These are phyloP conservation scores for Myxozyma nipponensis DNA, from an alignment of 805 yeast species.

Conservation along the genomic window DNA sequence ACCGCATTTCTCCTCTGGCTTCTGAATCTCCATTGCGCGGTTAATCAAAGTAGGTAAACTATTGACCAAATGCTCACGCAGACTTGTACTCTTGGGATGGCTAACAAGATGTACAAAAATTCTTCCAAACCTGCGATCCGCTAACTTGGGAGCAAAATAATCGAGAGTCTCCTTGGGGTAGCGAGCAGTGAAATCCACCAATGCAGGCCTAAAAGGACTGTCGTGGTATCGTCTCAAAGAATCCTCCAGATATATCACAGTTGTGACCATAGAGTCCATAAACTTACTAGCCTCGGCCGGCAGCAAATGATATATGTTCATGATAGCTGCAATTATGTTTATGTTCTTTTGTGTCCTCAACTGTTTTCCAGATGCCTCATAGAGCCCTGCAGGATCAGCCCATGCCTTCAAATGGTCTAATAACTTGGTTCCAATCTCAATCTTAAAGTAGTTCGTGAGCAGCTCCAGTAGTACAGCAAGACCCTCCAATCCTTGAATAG, in stretches of 20 bases:
- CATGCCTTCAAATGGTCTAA: constrained; percentile 93
- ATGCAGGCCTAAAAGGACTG: constrained; percentile 89
- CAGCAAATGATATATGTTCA: constrained; percentile 83
- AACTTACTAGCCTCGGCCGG: constrained; percentile 92
- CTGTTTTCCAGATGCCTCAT: constrained; percentile 74
- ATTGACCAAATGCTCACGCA: constrained; percentile 54
- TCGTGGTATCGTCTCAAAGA: constrained; percentile 76
- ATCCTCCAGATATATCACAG: constrained; percentile 73
- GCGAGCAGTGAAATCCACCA: constrained; percentile 78
- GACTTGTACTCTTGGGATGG: constrained; percentile 50
- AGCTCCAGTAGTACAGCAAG: constrained; percentile 80
- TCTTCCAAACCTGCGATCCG: constrained; percentile 61
- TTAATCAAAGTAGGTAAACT: constrained; percentile 50
- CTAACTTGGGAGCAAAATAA: constrained; percentile 64
- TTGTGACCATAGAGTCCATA: constrained; percentile 77
- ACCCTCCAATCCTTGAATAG: constrained; percentile 88
- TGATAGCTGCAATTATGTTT: constrained; percentile 80
- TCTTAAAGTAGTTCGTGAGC: constrained; percentile 87
- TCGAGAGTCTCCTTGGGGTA: constrained; percentile 71
- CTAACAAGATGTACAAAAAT: constrained; percentile 64
- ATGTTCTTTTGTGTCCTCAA: constrained; percentile 77
- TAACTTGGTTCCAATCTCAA: constrained; percentile 90
- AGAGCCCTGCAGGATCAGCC: constrained; percentile 80
- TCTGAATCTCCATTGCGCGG: constrained; percentile 47
- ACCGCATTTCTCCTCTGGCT: constrained; percentile 52